These are phyloP conservation scores for Lactifluus hygrophoroides DNA, from an alignment of 768 basidiomycete species.

Conservation along the genomic window DNA sequence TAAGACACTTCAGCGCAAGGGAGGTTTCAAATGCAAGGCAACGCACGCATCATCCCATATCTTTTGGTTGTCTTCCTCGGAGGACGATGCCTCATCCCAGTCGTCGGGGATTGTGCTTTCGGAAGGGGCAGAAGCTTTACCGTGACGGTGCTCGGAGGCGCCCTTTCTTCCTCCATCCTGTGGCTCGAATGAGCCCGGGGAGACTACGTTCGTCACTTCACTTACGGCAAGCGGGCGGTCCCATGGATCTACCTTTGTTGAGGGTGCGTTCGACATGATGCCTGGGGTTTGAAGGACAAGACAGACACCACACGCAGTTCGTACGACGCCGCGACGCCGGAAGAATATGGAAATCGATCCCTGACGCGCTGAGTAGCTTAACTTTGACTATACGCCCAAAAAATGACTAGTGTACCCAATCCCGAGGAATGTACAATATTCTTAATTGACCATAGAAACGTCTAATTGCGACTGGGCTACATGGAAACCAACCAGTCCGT, in stretches of 20 bases:
- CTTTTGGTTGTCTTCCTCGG: slow-evolving; percentile 38
- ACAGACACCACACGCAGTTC: neutral
- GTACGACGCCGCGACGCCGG: neutral
- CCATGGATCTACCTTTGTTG: slow-evolving; percentile 13
- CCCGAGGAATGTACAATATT: neutral
- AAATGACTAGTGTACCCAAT: neutral
- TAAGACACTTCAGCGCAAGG: neutral
- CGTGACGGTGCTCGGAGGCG: neutral
- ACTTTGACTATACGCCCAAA: neutral
- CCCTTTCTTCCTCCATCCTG: neutral
- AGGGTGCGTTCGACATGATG: slow-evolving; percentile 5
- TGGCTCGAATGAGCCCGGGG: neutral
- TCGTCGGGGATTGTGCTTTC: slow-evolving; percentile 37
- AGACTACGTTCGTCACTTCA: neutral
- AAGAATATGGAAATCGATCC: neutral
- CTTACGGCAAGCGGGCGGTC: slow-evolving; percentile 15
- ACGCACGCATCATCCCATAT: slow-evolving; percentile 69
- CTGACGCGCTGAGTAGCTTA: neutral
- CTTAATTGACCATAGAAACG: neutral
- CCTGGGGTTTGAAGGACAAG: neutral
- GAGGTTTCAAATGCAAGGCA: slow-evolving; percentile 16
- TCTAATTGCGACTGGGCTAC: neutral
- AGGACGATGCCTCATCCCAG: slow-evolving; percentile 49
- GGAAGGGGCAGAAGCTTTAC: neutral
- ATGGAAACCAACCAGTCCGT: neutral